These are phyloP conservation scores for Prunus kanzakura DNA, from an alignment of 306 rosid genomes.

Conservation along the genomic window DNA sequence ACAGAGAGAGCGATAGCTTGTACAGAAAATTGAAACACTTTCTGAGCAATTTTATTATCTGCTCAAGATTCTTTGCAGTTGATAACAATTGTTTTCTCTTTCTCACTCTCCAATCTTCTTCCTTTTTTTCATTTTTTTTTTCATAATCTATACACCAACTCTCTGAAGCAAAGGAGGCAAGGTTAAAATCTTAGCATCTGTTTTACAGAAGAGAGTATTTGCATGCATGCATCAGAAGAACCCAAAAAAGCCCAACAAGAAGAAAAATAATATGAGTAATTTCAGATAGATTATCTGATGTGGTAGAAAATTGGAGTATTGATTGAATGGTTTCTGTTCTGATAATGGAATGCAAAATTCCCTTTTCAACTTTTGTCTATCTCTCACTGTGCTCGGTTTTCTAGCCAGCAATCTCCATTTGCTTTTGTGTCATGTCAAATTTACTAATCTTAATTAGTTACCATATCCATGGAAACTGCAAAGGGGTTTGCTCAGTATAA, in stretches of 20 bases:
- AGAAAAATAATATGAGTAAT: too few species aligned
- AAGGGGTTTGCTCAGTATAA: constrained; percentile 25
- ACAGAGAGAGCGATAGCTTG: constrained; percentile 10
- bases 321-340: not conserved
- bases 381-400: not conserved
- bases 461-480: constrained; percentile 36
- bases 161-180: not conserved
- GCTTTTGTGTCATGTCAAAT: not conserved
- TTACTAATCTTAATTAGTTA: constrained; percentile 3
- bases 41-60: constrained; percentile 29
- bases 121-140: too few species aligned
- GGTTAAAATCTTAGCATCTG: not conserved
- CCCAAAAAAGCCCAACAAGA: too few species aligned
- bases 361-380: not conserved
- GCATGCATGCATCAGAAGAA: not conserved
- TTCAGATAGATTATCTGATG: not conserved
- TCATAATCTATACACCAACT: too few species aligned
- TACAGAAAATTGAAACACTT: constrained; percentile 32
- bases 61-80: constrained; percentile 10
- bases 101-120: not conserved
- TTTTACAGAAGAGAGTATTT: not conserved
- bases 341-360: not conserved
- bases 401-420: not conserved
- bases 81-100: not conserved
- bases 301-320: too few species aligned